Evolutionary conservation across 352 stramenopile species (phyloP).

Genomic region (Globisporangium apiculatum): DNA sequence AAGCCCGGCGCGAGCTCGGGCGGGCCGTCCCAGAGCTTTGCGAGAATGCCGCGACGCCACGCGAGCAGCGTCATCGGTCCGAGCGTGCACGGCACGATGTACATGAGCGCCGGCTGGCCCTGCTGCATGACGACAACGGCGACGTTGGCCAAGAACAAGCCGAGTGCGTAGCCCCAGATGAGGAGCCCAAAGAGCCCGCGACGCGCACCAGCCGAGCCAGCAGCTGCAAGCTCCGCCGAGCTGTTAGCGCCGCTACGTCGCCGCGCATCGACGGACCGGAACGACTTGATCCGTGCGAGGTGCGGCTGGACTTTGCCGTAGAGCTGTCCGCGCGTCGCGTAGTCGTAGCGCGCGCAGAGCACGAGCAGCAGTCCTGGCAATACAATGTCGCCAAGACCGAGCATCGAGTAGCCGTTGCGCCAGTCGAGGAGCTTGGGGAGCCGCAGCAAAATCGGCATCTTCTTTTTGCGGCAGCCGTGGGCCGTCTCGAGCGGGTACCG

Average conservation of each 20-base stretch:
- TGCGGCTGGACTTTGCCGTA: conserved; percentile 50
- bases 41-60: conserved; percentile 78
- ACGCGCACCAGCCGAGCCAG: conserved; percentile 21
- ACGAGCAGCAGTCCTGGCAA: conserved; percentile 93
- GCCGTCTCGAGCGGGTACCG: conserved; percentile 63
- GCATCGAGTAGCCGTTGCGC: conserved; percentile 85
- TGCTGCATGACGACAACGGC: conserved; percentile 90
- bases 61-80: conserved; percentile 70
- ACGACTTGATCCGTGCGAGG: conserved; percentile 36
- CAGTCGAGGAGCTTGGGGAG: conserved; percentile 93
- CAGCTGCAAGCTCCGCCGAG: conserved; percentile 31
- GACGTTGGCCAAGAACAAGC: conserved; percentile 91
- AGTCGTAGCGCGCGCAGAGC: conserved; percentile 94
- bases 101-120: conserved; percentile 94
- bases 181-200: conserved; percentile 72
- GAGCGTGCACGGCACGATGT: conserved; percentile 92
- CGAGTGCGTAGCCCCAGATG: conserved; percentile 92
- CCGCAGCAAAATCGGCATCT: conserved; percentile 92
- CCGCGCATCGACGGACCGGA: conserved; percentile 9
- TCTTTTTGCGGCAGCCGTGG: conserved; percentile 65
- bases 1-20: conserved; percentile 30
- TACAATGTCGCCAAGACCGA: conserved; percentile 97
- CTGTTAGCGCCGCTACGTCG: not conserved
- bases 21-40: conserved; percentile 89
- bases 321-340: conserved; percentile 64